Evolutionary conservation across 306 rosid species (phyloP), one percentile per base, ranked within the genome.

Genomic region (Vigna trinervia): DNA sequence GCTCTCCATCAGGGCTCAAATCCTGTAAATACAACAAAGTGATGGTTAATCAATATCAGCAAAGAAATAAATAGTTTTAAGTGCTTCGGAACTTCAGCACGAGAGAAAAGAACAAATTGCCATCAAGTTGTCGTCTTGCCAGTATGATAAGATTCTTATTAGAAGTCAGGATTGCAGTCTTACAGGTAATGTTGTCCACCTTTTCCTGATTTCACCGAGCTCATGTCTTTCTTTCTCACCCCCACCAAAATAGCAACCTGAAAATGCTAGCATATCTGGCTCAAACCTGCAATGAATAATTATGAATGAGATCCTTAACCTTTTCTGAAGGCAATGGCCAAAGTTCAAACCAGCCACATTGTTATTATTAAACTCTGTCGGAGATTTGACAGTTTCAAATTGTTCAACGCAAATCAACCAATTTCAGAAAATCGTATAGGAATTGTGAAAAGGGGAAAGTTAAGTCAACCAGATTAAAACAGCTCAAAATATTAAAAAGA

Each of bases 241-340:
- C 74, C 99, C 99, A 8, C 99, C 99, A 83, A 88, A 92, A 83
- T 96, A 96, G 81, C 99, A 96, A 68, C 99, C 97, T 64, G 99
- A 96, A 85, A 96, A 96, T 76, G 99, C 99, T 74, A 96, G 93
- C 99, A 96, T 96, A 85, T 96, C 99, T 63, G 98, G 93, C 87
- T 96, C 99, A 88, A 92, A 96, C 96, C 98, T 94, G 87, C 61
- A 83, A 83, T 58, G 41, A 78, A 74, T 73, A 54, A 90, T 77
- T 30, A 77, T 81, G 59, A 77, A 78, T 74, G 43, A 86, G 85
- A 80, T 53, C 57, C 72, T 32, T n/a, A 81, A 66, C 50, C 71
- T 64, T 52, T 36, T 46, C 14, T 38, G 23, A 36, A 66, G 28
- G 30, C 45, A 45, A 64, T 46, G 14, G 50, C 22, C 64, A 69